These are phyloP conservation scores for Suillus luteus DNA, from an alignment of 768 basidiomycete species.

Conservation along the genomic window DNA sequence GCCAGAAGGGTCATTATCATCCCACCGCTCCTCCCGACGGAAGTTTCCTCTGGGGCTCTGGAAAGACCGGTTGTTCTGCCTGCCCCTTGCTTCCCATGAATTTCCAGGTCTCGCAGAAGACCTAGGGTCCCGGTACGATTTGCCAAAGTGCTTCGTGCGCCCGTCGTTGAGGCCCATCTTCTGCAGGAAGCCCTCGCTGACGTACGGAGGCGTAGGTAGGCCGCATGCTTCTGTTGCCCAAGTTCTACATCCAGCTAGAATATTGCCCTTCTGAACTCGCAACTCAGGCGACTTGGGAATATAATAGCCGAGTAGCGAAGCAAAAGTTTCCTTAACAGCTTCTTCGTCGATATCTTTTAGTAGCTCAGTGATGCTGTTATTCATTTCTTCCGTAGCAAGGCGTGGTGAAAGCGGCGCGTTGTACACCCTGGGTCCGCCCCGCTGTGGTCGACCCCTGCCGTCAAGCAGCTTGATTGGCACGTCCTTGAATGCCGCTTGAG, in stretches of 20 bases:
- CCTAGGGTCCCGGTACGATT: constrained; percentile 1
- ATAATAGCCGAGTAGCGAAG: constrained; percentile 75
- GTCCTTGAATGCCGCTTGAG: constrained; percentile 35
- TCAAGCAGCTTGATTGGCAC: constrained; percentile 1
- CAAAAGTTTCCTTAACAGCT: constrained; percentile 61
- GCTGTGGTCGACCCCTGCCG: constrained; percentile 4
- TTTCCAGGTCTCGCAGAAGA: background rate
- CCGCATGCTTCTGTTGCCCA: constrained; percentile 65
- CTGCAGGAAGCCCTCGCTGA: constrained; percentile 50
- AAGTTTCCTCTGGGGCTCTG: background rate
- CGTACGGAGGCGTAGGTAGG: constrained; percentile 49
- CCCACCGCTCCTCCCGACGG: background rate
- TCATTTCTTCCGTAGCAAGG: constrained; percentile 28
- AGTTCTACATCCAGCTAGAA: constrained; percentile 58
- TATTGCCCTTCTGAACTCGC: constrained; percentile 40
- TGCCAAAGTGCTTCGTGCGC: constrained; percentile 26
- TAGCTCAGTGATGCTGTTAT: constrained; percentile 33
- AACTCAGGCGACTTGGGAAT: constrained; percentile 51
- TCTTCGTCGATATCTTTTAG: constrained; percentile 44
- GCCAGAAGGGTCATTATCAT: background rate
- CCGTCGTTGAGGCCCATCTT: constrained; percentile 39
- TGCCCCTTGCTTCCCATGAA: constrained; percentile 12
- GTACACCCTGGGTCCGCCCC: constrained; percentile 15
- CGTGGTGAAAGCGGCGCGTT: constrained; percentile 18
- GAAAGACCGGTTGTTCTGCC: constrained; percentile 2